Conservation (phyloP, 805 yeast species). For the Zygosaccharomyces bailii region DNA sequence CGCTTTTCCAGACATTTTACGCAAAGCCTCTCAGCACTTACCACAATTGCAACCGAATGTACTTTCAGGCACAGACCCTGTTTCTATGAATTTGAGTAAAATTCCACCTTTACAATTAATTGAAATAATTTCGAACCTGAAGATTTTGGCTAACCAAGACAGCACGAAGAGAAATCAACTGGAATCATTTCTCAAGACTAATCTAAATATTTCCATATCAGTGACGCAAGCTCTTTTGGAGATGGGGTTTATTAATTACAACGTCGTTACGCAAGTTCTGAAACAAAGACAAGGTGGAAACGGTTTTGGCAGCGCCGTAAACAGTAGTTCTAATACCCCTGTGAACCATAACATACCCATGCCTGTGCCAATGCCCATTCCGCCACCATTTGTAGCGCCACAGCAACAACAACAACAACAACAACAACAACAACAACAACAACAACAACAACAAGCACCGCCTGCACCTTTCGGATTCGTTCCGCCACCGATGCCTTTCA, state of each 20-base stretch:
- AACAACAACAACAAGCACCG: slow-evolving; percentile 14
- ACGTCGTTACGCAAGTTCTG: slow-evolving; percentile 58
- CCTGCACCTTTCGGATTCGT: slow-evolving; percentile 19
- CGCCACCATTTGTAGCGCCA: slow-evolving; percentile 10
- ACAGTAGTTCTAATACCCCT: slow-evolving; percentile 16
- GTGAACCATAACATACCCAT: slow-evolving; percentile 10
- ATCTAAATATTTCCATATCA: slow-evolving; percentile 56
- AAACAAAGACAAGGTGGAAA: slow-evolving; percentile 20
- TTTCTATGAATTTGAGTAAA: slow-evolving; percentile 56
- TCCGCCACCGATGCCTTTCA: slow-evolving; percentile 20
- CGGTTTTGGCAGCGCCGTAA: slow-evolving; percentile 12
- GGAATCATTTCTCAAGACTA: slow-evolving; percentile 50
- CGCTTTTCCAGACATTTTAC: slow-evolving; percentile 45
- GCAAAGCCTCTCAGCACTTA: slow-evolving; percentile 53
- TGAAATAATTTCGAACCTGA: slow-evolving; percentile 64
- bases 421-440: no score
- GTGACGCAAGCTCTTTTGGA: slow-evolving; percentile 71
- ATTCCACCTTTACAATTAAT: slow-evolving; percentile 70
- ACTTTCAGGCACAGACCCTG: slow-evolving; percentile 52
- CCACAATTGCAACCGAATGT: slow-evolving; percentile 48
- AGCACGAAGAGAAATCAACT: slow-evolving; percentile 45
- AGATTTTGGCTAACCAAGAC: slow-evolving; percentile 51
- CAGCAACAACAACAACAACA: no score
- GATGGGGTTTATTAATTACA: slow-evolving; percentile 72
- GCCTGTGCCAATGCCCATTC: slow-evolving; percentile 16